A percentile compares a stretch with the other conserved stretches of the same genome.
Conservation (phyloP, 2,329 filamentous ascomycete species). For the Stylonectria norvegica region DNA sequence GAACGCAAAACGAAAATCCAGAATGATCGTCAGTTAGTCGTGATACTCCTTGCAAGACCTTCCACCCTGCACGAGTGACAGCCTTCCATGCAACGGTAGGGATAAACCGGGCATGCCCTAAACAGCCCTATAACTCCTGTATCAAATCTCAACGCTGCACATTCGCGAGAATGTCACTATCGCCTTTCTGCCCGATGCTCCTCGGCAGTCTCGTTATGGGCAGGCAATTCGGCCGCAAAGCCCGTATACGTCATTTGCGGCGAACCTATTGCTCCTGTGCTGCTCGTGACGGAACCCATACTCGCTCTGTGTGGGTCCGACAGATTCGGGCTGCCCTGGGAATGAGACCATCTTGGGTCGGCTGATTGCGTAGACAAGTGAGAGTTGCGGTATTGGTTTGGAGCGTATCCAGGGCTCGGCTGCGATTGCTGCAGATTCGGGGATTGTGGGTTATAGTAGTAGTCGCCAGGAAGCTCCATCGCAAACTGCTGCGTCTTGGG, state of each 20-base stretch:
- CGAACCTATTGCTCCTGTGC: conserved; percentile 34
- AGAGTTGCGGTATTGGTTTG: conserved; percentile 25
- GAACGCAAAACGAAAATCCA: no score
- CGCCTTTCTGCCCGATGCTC: conserved; percentile 37
- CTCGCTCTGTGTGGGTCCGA: conserved; percentile 25
- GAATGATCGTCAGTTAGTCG: no score
- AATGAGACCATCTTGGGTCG: conserved; percentile 43
- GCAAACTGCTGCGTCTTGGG: conserved; percentile 26
- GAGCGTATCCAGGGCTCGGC: conserved; percentile 14
- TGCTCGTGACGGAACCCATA: conserved; percentile 22
- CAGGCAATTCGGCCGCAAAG: conserved; percentile 43
- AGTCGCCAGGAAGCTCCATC: conserved; percentile 50
- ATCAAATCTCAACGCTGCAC: no score
- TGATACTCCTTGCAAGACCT: no score
- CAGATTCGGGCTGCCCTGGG: conserved; percentile 24
- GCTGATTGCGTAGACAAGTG: conserved; percentile 12
- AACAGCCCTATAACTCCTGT: no score
- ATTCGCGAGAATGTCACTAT: no score
- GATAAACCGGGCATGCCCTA: no score
- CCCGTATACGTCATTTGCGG: conserved; percentile 40
- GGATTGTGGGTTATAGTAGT: conserved; percentile 40
- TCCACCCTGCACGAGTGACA: no score
- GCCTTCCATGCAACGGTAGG: no score
- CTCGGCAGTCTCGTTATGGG: conserved; percentile 47
- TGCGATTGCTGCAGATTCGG: conserved; percentile 25